A percentile compares a stretch with the other conserved stretches of the same genome.
phyloP scores from a whole-genome alignment of 139 green algal species.

The Nannochloris sp. region DNA sequence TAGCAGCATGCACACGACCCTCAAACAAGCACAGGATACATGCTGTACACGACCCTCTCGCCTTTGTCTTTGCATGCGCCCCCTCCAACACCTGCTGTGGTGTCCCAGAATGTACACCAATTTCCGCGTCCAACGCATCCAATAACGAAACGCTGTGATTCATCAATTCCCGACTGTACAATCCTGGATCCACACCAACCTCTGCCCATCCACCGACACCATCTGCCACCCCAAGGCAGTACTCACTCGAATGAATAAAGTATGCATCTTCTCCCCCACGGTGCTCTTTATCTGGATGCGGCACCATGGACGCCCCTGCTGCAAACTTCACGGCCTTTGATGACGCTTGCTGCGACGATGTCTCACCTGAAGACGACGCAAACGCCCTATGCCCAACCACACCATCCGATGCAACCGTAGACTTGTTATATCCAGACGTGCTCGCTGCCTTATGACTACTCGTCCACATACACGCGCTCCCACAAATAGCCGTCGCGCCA shows the following conservation, averaged over 20 bases:
- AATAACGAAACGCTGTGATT: neutral
- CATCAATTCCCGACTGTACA: constrained; percentile 78
- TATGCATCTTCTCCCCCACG: constrained; percentile 77
- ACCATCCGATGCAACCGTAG: no score
- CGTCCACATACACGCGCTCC: no score
- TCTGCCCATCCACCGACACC: constrained; percentile 77
- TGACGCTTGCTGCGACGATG: no score
- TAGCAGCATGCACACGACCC: constrained; percentile 56
- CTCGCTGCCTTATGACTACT: no score
- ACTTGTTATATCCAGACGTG: no score
- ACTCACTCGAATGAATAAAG: constrained; percentile 53
- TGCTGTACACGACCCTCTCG: constrained; percentile 65
- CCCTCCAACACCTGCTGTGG: constrained; percentile 47
- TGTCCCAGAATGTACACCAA: constrained; percentile 13
- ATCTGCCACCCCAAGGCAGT: constrained; percentile 69
- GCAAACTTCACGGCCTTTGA: no score
- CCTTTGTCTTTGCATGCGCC: constrained; percentile 17
- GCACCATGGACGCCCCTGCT: constrained; percentile 59
- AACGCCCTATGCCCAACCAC: no score
- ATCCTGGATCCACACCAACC: constrained; percentile 65
- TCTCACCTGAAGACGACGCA: no score
- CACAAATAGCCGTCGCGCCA: no score
- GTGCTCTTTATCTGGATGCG: constrained; percentile 70
- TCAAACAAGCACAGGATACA: constrained; percentile 70
- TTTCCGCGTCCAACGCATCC: neutral